Conservation (phyloP, 1,139 yeast species). For the Taphrina flavorubra region DNA sequence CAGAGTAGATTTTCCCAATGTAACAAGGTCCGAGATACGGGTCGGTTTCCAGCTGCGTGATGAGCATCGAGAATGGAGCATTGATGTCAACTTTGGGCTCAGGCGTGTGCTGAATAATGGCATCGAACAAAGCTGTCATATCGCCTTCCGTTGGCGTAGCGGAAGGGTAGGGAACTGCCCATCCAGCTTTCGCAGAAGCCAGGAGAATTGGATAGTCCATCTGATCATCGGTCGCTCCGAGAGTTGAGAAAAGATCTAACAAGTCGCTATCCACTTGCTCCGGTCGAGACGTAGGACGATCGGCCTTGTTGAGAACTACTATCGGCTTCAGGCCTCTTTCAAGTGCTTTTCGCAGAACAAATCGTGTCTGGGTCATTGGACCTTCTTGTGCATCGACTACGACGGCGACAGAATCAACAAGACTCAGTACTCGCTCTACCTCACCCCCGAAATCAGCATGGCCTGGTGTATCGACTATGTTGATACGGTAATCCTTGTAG, state of each 20-base stretch:
- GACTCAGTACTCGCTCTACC: slow-evolving; percentile 89
- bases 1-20: slow-evolving; percentile 39
- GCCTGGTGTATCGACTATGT: slow-evolving; percentile 96
- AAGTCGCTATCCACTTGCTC: slow-evolving; percentile 79
- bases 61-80: slow-evolving; percentile 35
- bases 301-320: slow-evolving; percentile 92
- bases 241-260: slow-evolving; percentile 54
- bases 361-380: slow-evolving; percentile 93
- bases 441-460: slow-evolving; percentile 96
- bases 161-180: slow-evolving; percentile 33
- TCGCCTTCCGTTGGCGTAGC: slow-evolving; percentile 13
- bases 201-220: slow-evolving; percentile 38
- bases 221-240: slow-evolving; percentile 41
- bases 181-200: slow-evolving; percentile 39
- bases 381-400: slow-evolving; percentile 96
- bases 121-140: slow-evolving; percentile 38
- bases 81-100: slow-evolving; percentile 33
- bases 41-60: slow-evolving; percentile 38
- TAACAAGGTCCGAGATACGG: slow-evolving; percentile 35
- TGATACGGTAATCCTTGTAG: slow-evolving; percentile 80
- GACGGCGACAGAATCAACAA: slow-evolving; percentile 91
- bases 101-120: slow-evolving; percentile 33
- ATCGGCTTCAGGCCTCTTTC: slow-evolving; percentile 82
- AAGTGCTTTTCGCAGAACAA: slow-evolving; percentile 91
- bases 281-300: slow-evolving; percentile 72